Evolutionary conservation across 2,329 filamentous ascomycete species (phyloP), one percentile per base, ranked within the genome.

Genomic region (Neopestalotiopsis clavispora): DNA sequence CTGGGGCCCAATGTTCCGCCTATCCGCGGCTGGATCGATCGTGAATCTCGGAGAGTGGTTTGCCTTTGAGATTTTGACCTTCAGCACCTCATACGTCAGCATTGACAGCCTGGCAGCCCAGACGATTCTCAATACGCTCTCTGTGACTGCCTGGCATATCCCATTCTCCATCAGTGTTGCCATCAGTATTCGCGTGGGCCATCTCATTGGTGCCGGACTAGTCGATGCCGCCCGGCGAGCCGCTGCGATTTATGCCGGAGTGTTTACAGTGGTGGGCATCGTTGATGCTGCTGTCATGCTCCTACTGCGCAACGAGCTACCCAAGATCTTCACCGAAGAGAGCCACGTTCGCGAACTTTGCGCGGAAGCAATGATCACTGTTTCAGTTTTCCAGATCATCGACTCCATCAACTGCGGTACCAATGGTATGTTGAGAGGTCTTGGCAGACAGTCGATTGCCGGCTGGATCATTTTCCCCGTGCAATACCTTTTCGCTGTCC

Each of bases 51-150:
- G 80, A 2, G 82, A 84, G 73, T 83, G 82, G 81, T 75, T 77
- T 12, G 81, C 82, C 3, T 82, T 80, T 62, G 82, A 84, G 74
- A 77, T 85, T 20, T 71, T 84, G 12, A 84, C 81, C 1, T 77
- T 85, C 6, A 82, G 82, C 73, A 82, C 83, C 0, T 83, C 81
- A 5, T 84, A 84, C 71, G 74, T 85, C 45, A 79, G 80, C 72
- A 84, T 82, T 1, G 76, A 77, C 4, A 79, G 83, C 63, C 77
- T 84, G 1, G 82, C 82, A 2, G 81, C 82, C 6, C 82, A 84
- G 71, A 80, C 80, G 4, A 75, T 84, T 12, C 69, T 84, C 69
- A 81, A 78, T 4, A 83, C 82, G 0, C 77, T 80, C 1, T 81
- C 80, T 2, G 76, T 82, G 23, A 76, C 83, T 1, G 77, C 79